Evolutionary conservation across 441 rosid genomes (phyloP), one percentile per base, ranked within the genome.

Genomic region (Pelargonium exstipulatum): DNA sequence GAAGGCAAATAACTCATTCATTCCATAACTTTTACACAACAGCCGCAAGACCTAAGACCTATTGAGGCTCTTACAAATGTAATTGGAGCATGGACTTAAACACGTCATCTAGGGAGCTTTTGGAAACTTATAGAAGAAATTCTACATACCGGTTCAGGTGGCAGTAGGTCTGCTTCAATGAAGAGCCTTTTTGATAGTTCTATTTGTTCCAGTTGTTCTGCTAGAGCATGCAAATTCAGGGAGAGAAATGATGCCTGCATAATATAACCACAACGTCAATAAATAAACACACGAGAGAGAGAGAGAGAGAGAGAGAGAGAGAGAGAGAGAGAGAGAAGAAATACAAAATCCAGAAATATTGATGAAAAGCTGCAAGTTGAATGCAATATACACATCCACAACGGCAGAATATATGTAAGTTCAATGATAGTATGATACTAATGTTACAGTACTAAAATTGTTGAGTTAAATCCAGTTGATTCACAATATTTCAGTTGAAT

Each of bases 121-220:
- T 24, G 9, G 29, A 26, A 24, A 67, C 20, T 58, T 46, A 58
- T 48, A 64, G 29, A 8, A 32, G 46, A 67, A 37, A 22, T 2
- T 57, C 62, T 35, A 60, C 80, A 55, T 85, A 90, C 97, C 92
- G 70, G 71, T 43, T 88, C 90, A 17, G 84, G 55, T 1, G 89
- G 85, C 62, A 93, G 79, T 45, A 90, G 76, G 78, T 93, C 91
- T 26, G 85, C 73, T 67, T 89, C 96, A 53, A 93, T 84, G 82
- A 84, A 90, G 46, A 90, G 92, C 76, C 89, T 78, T 75, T 83
- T 70, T 1, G 88, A 83, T 75, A 89, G 69, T 51, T 89, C 89
- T 49, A 87, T 86, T 69, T 84, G 86, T 57, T 77, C 91, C 4
- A 93, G 78, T 70, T 84, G 83, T 60, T 70, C 66, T 62, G 64